These are phyloP conservation scores for Termitomyces sp. DNA, from an alignment of 768 basidiomycete species.

Conservation along the genomic window DNA sequence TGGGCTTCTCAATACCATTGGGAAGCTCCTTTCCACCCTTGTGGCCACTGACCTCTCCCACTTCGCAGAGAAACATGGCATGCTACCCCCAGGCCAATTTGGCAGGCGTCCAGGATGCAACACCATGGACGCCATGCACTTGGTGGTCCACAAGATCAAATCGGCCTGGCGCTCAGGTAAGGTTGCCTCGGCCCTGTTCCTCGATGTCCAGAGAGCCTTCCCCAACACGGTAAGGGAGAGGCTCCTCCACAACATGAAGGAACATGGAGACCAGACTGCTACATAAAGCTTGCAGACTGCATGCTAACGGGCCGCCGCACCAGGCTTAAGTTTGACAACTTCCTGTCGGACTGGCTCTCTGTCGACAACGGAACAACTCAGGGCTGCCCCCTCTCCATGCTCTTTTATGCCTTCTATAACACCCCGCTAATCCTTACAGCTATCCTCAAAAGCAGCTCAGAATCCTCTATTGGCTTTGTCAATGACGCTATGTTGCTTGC, in stretches of 20 bases:
- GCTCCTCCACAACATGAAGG: constrained; percentile 28
- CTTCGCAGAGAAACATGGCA: background rate
- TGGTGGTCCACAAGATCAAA: constrained; percentile 11
- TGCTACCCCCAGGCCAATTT: constrained; percentile 32
- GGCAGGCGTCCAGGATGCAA: constrained; percentile 34
- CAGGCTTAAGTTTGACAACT: constrained; percentile 22
- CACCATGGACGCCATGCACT: constrained; percentile 32
- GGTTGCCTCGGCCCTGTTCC: constrained; percentile 33
- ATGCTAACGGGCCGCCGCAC: background rate
- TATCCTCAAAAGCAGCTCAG: too few species aligned
- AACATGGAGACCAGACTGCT: constrained; percentile 2
- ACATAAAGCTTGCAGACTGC: background rate
- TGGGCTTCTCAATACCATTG: constrained; percentile 29
- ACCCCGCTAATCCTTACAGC: too few species aligned
- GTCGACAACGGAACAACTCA: background rate
- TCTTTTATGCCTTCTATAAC: too few species aligned
- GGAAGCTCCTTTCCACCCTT: too few species aligned
- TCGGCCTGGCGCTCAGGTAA: constrained; percentile 29
- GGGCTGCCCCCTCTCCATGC: too few species aligned
- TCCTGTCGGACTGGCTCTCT: constrained; percentile 11
- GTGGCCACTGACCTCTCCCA: constrained; percentile 20
- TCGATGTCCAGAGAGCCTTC: constrained; percentile 43
- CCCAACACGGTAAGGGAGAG: constrained; percentile 29
- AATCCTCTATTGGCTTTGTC: too few species aligned
- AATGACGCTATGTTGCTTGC: too few species aligned